phyloP scores from a whole-genome alignment of 768 basidiomycete species.

The Serendipita sp. region DNA sequence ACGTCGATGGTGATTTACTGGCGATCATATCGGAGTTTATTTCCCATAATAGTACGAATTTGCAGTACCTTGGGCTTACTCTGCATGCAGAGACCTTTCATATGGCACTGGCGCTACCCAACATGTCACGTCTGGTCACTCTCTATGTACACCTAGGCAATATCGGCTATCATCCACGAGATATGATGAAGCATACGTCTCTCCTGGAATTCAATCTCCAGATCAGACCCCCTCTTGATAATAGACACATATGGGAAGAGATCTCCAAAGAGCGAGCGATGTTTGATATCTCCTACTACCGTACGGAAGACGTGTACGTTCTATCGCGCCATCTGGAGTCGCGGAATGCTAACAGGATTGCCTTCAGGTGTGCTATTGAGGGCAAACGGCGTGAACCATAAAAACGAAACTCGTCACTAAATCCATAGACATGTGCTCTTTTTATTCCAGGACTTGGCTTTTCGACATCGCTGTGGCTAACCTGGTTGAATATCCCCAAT shows the following conservation, averaged over 20 bases:
- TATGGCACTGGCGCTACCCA: background rate
- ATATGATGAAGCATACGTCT: background rate
- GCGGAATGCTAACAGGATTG: too few relatives aligned
- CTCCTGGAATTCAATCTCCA: background rate
- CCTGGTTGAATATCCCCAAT: too few relatives aligned
- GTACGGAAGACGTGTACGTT: background rate
- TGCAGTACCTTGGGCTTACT: background rate
- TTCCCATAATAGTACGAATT: background rate
- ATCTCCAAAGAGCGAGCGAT: background rate
- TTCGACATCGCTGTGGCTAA: too few relatives aligned
- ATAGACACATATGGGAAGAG: background rate
- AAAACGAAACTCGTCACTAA: too few relatives aligned
- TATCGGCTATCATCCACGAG: background rate
- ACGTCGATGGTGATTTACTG: background rate
- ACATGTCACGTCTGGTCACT: background rate
- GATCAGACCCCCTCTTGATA: background rate
- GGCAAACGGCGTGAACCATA: too few relatives aligned
- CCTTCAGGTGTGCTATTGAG: too few relatives aligned
- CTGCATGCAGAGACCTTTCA: background rate
- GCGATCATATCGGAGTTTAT: background rate
- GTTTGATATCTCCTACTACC: background rate
- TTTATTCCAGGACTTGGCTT: too few relatives aligned
- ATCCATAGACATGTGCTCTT: too few relatives aligned
- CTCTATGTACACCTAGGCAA: background rate
- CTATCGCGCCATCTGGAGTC: too few relatives aligned